phyloP scores from a whole-genome alignment of 139 green algal genomes.

The Chlorella sp. region DNA sequence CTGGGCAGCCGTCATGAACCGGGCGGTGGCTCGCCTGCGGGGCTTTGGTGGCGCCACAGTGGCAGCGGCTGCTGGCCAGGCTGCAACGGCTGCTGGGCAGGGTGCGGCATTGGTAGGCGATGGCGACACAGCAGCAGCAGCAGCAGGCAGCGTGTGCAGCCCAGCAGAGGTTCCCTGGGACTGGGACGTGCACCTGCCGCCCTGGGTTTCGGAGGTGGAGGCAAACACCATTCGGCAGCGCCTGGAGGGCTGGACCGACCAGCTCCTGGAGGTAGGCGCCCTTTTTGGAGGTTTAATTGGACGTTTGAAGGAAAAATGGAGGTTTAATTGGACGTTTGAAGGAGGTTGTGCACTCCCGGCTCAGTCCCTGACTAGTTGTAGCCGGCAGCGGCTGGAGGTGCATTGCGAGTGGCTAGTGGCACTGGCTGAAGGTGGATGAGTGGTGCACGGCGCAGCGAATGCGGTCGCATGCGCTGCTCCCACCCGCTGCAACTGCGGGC shows the following conservation, averaged over 20 bases:
- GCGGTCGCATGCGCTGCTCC: too few species aligned
- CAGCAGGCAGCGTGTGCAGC: background rate
- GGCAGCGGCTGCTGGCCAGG: background rate
- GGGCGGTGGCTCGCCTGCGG: constrained; percentile 55
- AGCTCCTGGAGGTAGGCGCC: constrained; percentile 67
- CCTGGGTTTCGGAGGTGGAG: constrained; percentile 84
- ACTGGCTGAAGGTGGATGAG: too few species aligned
- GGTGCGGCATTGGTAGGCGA: background rate
- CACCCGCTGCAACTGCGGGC: too few species aligned
- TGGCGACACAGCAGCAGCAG: background rate
- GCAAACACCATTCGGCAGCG: constrained; percentile 67
- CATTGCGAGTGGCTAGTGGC: too few species aligned
- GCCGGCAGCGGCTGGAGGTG: too few species aligned
- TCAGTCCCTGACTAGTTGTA: too few species aligned
- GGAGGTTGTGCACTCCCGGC: too few species aligned
- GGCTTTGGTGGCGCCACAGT: background rate
- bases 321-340: too few species aligned
- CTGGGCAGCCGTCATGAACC: constrained; percentile 90
- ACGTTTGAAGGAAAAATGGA: too few species aligned
- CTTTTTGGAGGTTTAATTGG: too few species aligned
- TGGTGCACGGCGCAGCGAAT: too few species aligned
- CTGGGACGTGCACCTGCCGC: constrained; percentile 81
- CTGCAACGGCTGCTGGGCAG: background rate
- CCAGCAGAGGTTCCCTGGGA: constrained; percentile 31
- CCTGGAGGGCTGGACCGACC: constrained; percentile 79